Evolutionary conservation across 2,329 filamentous ascomycete genomes (phyloP), one percentile per base, ranked within the genome.

Genomic region (Magnaporthiopsis incrustans): DNA sequence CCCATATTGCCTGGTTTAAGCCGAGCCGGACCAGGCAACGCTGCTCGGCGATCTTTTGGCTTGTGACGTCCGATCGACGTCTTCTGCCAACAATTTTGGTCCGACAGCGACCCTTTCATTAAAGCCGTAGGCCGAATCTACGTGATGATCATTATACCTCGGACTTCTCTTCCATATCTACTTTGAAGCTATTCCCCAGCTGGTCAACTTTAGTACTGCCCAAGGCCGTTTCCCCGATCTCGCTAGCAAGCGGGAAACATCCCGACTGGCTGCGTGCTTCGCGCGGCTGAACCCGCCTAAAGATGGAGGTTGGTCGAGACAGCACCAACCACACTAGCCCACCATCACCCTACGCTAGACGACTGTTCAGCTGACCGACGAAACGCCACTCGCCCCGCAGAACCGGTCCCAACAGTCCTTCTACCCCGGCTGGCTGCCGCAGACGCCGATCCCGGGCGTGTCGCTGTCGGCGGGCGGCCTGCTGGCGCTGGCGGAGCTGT

Each of bases 401-500:
- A 22, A n/a, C 22, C 44, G 18, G 22, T 22, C 44, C 18, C 44
- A n/a, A 5, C 44, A 53, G 44, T 4, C 18, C 44, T 10, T n/a
- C 10, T 22, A 10, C 65, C 73, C 75, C 5, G 72, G 76, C 57
- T 83, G 81, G 79, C 72, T 32, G 30, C 27, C 75, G 1, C 73
- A 74, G 22, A 77, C 73, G 0, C 81, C 81, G 1, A 77, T 84
- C 22, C 79, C 79, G 1, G 68, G 70, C 30, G 71, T 84, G 61
- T 72, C 76, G 3, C 74, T 84, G 68, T 81, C 80, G 0, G 78
- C 82, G 1, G 79, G 80, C 11, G 85, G 84, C 10, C 77, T 87
- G 11, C 73, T 88, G 27, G 83, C 82, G 10, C 79, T 88, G 22
- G 85, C 85, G 4, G 84, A 87, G 66, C 77, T 88, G 56, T 76